Percentiles rank a stretch among this genome's conserved stretches.
Conservation (phyloP, 2,329 filamentous ascomycete genomes). For the Curvularia sp. region DNA sequence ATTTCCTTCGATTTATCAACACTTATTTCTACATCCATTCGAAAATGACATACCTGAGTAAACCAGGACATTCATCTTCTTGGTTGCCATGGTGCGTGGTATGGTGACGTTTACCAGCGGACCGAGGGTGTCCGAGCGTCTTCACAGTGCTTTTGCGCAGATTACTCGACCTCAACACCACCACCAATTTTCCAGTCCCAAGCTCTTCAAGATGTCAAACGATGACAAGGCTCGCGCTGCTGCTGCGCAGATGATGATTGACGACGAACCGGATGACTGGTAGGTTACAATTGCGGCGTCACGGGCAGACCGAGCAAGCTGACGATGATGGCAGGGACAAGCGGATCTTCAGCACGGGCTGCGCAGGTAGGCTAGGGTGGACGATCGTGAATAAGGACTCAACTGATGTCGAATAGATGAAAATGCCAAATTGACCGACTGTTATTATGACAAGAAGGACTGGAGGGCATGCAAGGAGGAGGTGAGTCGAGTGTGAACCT, state of each 20-base stretch:
- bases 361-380: slow-evolving; percentile 69
- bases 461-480: slow-evolving; percentile 89
- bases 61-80: slow-evolving; percentile 87
- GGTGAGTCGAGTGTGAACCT: slow-evolving; percentile 62
- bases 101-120: slow-evolving; percentile 34
- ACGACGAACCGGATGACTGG: slow-evolving; percentile 97
- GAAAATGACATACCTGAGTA: slow-evolving; percentile 72
- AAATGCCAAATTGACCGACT: slow-evolving; percentile 90
- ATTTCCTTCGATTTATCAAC: slow-evolving; percentile 62
- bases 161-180: slow-evolving; percentile 13
- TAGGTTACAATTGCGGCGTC: slow-evolving; percentile 55
- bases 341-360: slow-evolving; percentile 95
- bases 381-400: not conserved
- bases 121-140: slow-evolving; percentile 39
- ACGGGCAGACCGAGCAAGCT: slow-evolving; percentile 24
- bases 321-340: slow-evolving; percentile 74
- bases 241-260: slow-evolving; percentile 59
- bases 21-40: not conserved
- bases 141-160: slow-evolving; percentile 26
- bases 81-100: slow-evolving; percentile 63
- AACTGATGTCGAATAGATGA: slow-evolving; percentile 66
- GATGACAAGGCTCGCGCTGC: slow-evolving; percentile 54
- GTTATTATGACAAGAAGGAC: slow-evolving; percentile 94
- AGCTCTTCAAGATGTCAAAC: slow-evolving; percentile 61
- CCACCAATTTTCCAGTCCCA: slow-evolving; percentile 6